These are phyloP conservation scores for Melampsora americana DNA, from an alignment of 1,284 basidiomycete species.

Conservation along the genomic window DNA sequence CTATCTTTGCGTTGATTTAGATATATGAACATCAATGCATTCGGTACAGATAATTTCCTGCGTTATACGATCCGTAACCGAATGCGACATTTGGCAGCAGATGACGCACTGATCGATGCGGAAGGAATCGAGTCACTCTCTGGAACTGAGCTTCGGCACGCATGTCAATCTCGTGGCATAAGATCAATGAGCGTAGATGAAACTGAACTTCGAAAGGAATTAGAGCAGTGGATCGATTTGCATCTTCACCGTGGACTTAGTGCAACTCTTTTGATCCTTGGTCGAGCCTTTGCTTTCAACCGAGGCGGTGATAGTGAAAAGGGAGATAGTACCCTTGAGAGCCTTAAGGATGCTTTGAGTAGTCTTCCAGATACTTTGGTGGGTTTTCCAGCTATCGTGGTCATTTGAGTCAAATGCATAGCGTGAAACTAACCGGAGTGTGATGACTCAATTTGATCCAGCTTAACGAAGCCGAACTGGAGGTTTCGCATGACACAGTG, in stretches of 20 bases:
- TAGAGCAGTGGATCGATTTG: slow-evolving; percentile 88
- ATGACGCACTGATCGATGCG: slow-evolving; percentile 80
- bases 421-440: too few relatives aligned
- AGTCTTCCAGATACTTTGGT: slow-evolving; percentile 92
- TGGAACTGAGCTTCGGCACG: slow-evolving; percentile 80
- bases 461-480: slow-evolving; percentile 94
- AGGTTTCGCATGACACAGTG: slow-evolving; percentile 86
- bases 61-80: slow-evolving; percentile 86
- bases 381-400: slow-evolving; percentile 51
- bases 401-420: too few relatives aligned
- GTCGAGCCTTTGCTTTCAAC: slow-evolving; percentile 92
- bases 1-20: slow-evolving; percentile 28
- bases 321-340: slow-evolving; percentile 75
- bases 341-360: slow-evolving; percentile 84
- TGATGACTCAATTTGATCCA: slow-evolving; percentile 51
- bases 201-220: slow-evolving; percentile 70
- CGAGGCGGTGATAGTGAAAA: slow-evolving; percentile 62
- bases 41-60: slow-evolving; percentile 97
- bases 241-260: slow-evolving; percentile 81
- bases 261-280: slow-evolving; percentile 87
- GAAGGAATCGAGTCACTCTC: slow-evolving; percentile 92
- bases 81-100: slow-evolving; percentile 76
- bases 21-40: slow-evolving; percentile 97
- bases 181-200: slow-evolving; percentile 69
- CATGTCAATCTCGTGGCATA: slow-evolving; percentile 92